A percentile compares a stretch with the other conserved stretches of the same genome.
Evolutionary conservation across 164 flowering plant species (phyloP).

Genomic region (Aristolochia californica): DNA sequence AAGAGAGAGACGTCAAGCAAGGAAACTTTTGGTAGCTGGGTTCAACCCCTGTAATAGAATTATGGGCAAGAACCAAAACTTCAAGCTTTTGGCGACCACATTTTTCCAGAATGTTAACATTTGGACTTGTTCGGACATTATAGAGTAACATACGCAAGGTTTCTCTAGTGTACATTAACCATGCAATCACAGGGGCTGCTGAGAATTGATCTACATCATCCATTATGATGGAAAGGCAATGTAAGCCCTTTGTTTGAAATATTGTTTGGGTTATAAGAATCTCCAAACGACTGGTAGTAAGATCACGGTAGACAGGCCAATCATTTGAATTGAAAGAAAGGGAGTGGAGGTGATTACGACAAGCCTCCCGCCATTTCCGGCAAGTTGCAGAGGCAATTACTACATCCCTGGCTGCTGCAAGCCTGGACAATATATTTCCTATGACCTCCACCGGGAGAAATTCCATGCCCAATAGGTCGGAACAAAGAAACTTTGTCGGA

Average conservation of each 20-base stretch:
- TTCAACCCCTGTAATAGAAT: constrained; percentile 69
- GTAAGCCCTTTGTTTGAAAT: constrained; percentile 68
- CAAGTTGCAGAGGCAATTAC: constrained; percentile 84
- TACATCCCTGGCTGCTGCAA: constrained; percentile 84
- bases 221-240: constrained; percentile 50
- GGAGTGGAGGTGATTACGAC: constrained; percentile 56
- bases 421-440: constrained; percentile 73
- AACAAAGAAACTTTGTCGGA: background rate
- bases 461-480: constrained; percentile 38
- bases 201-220: constrained; percentile 82
- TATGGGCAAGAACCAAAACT: constrained; percentile 47
- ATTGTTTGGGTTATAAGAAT: constrained; percentile 76
- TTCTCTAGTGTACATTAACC: constrained; percentile 92
- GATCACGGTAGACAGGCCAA: constrained; percentile 65
- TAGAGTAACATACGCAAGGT: constrained; percentile 48
- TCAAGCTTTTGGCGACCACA: constrained; percentile 79
- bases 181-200: constrained; percentile 82
- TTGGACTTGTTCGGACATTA: constrained; percentile 67
- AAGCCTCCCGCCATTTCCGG: constrained; percentile 80
- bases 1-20: constrained; percentile 53
- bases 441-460: constrained; percentile 81
- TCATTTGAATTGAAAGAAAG: constrained; percentile 66
- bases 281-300: constrained; percentile 47
- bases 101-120: constrained; percentile 68
- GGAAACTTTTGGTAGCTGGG: constrained; percentile 81